phyloP scores from a whole-genome alignment of 768 basidiomycete species.

The Tricholoma furcatifolium region DNA sequence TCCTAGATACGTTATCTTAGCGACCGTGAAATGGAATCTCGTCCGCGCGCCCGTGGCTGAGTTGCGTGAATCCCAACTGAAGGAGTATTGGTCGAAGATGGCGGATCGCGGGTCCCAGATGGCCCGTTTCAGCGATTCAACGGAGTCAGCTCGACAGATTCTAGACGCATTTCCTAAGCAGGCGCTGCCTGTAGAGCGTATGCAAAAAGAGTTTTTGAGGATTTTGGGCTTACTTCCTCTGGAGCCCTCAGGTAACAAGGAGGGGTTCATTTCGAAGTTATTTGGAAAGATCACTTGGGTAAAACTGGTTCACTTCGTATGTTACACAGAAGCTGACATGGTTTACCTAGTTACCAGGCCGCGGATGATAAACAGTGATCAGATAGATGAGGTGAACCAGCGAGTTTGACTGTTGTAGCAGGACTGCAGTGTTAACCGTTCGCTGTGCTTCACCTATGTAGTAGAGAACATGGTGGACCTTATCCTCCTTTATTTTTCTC shows the following conservation, averaged over 20 bases:
- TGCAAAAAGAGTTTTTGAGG: conserved; percentile 9
- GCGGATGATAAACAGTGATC: no score
- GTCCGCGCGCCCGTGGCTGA: background rate
- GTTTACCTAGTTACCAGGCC: background rate
- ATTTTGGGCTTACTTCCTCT: conserved; percentile 5
- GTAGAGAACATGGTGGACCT: background rate
- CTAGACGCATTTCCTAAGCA: conserved; percentile 8
- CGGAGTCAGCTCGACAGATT: conserved; percentile 8
- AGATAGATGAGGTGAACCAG: no score
- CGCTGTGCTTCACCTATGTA: background rate
- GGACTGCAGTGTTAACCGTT: background rate
- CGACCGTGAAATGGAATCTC: conserved; percentile 10
- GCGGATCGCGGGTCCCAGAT: conserved; percentile 8
- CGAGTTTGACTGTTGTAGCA: background rate
- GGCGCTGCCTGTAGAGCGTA: conserved; percentile 5
- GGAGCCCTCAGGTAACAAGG: conserved; percentile 1
- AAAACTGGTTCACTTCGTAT: background rate
- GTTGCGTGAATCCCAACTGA: conserved; percentile 10
- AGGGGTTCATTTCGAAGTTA: conserved; percentile 10
- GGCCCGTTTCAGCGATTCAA: conserved; percentile 5
- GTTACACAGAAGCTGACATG: background rate
- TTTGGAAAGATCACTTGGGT: conserved; percentile 9
- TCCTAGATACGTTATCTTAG: conserved; percentile 9
- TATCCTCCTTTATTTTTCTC: background rate
- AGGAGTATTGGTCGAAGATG: conserved; percentile 10